Base-by-base conservation (phyloP, 176 grass and related monocot species). In the Carex parvula region DNA sequence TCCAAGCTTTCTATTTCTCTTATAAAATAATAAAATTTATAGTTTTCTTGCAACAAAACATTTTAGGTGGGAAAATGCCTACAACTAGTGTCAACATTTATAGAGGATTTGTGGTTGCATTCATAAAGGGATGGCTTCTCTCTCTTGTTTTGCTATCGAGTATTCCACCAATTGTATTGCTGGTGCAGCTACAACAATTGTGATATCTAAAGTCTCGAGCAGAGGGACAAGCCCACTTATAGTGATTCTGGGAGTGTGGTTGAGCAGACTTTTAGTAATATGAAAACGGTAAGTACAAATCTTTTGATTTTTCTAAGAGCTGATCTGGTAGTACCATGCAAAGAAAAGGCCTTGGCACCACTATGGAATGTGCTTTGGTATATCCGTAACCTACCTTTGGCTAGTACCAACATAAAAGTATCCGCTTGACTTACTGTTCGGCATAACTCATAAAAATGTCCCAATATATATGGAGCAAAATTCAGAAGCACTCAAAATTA, bases 221-320 rank as follows among this genome's bases (percentile, higher is more conserved):
- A 82, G 85, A n/a, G 63, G 90, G 87, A 53, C 86, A 87, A 18
- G 59, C 90, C 75, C n/a, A 89, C 91, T 13, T 98, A 98, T 35
- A 83, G 79, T 33, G 91, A 94, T 69, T 91, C 95, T 58, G 92
- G 87, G 46, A 54, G 89, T 52, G 88, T 76, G 22, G 95, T 94
- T 57, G 92, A 98, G 88, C 92, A 98, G 81, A 92, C 88, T 41
- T 88, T 98, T 35, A 88, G 92, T 67, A 90, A 92, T 77, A 98
- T 98, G 54, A 80, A 91, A 70, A 98, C 95, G 20, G 92, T 98
- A 60, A 65, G 89, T 88, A 85, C 79, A 87, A 61, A 61, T 42
- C 32, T 74, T 50, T 32, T 79, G 8, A 79, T 66, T 59, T 57
- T 74, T 58, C 15, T 81, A 37, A 61, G 52, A 57, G n/a, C 39